Percentiles rank a stretch among this genome's conserved stretches.
phyloP scores from a whole-genome alignment of 805 yeast species.

The Kurtzmaniella cleridarum region DNA sequence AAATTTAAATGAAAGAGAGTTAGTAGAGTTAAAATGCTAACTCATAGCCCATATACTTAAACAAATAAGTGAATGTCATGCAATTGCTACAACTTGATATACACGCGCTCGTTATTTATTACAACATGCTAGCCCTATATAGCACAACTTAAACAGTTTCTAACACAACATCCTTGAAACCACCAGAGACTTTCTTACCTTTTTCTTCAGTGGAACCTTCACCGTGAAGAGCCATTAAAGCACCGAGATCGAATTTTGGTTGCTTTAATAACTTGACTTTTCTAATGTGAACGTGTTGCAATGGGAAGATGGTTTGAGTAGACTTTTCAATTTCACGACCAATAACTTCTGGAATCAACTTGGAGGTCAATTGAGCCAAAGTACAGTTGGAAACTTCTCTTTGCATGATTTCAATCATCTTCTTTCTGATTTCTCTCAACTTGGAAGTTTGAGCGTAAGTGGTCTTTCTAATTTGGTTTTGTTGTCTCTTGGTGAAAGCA shows the following conservation, averaged over 20 bases:
- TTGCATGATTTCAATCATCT: slow-evolving; percentile 87
- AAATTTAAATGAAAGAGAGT: too few species aligned
- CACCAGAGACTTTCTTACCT: slow-evolving; percentile 92
- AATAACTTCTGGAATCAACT: slow-evolving; percentile 94
- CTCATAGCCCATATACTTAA: too few species aligned
- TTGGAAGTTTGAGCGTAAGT: slow-evolving; percentile 94
- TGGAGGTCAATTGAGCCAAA: slow-evolving; percentile 88
- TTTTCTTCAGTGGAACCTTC: slow-evolving; percentile 81
- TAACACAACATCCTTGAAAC: slow-evolving; percentile 95
- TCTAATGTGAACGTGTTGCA: slow-evolving; percentile 95
- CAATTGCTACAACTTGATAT: too few species aligned
- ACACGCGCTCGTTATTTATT: too few species aligned
- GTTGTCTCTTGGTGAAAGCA: slow-evolving; percentile 94
- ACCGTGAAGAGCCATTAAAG: slow-evolving; percentile 92
- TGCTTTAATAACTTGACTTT: slow-evolving; percentile 94
- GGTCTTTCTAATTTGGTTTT: slow-evolving; percentile 92
- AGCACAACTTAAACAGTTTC: slow-evolving; percentile 65
- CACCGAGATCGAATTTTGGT: slow-evolving; percentile 95
- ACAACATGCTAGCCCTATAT: too few species aligned
- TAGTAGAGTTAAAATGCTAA: too few species aligned
- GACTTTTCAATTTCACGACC: slow-evolving; percentile 95
- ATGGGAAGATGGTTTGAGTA: slow-evolving; percentile 85
- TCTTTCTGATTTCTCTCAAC: slow-evolving; percentile 92
- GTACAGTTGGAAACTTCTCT: slow-evolving; percentile 90
- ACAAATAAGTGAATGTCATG: too few species aligned